Percentiles rank a stretch among this genome's conserved stretches.
Evolutionary conservation across 495 filamentous ascomycete species (phyloP).

Genomic region (Aspergillus sparsus): DNA sequence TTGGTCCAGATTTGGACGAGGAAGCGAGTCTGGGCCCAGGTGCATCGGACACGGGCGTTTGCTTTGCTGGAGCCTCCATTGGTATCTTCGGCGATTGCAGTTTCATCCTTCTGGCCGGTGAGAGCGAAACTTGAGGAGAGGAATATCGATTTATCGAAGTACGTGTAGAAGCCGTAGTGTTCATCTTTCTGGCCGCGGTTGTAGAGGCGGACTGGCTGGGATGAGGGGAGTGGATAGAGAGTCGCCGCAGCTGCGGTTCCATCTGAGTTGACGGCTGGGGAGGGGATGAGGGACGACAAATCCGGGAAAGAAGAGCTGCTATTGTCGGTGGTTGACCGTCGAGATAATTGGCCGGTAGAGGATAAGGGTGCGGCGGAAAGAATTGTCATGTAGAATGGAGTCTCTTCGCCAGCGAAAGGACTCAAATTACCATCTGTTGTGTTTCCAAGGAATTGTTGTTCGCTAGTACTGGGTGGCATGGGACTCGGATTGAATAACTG

Average conservation of each 20-base stretch:
- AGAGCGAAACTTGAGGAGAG: conserved; percentile 54
- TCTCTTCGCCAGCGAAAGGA: conserved; percentile 52
- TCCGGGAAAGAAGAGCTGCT: conserved; percentile 41
- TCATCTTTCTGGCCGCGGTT: conserved; percentile 77
- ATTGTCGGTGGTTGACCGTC: conserved; percentile 25
- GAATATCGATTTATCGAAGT: conserved; percentile 88
- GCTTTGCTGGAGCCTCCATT: conserved; percentile 63
- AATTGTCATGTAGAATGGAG: conserved; percentile 54
- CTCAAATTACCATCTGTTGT: conserved; percentile 74
- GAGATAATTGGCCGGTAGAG: conserved; percentile 24
- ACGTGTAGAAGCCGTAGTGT: conserved; percentile 92
- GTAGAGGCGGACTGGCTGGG: conserved; percentile 84
- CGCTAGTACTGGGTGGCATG: conserved; percentile 61
- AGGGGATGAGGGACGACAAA: conserved; percentile 56
- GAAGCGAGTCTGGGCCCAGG: conserved; percentile 81
- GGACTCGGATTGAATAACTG: conserved; percentile 58
- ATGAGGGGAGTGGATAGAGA: conserved; percentile 63
- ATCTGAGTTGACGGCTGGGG: conserved; percentile 60
- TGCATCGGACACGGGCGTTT: conserved; percentile 69
- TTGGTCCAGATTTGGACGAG: conserved; percentile 89
- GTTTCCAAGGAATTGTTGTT: conserved; percentile 78
- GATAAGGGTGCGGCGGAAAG: conserved; percentile 36
- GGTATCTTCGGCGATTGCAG: conserved; percentile 49
- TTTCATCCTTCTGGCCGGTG: conserved; percentile 24
- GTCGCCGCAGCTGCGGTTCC: conserved; percentile 70